Evolutionary conservation across 2,329 filamentous ascomycete species (phyloP).

Genomic region (Coniochaeta pulveracea): DNA sequence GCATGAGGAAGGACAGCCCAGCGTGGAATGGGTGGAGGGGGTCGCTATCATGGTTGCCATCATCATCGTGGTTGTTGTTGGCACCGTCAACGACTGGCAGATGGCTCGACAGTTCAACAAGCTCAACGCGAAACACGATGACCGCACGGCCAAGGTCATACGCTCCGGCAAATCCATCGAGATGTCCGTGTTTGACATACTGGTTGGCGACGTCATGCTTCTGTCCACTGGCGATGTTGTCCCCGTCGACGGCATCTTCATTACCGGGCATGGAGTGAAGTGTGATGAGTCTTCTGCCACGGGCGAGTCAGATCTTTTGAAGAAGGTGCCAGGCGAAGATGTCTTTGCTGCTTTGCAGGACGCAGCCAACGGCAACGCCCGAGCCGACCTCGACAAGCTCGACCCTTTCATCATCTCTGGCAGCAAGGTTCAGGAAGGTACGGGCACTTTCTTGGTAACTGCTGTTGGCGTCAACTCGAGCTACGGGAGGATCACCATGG

Average conservation of each 20-base stretch:
- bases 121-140: constrained; percentile 50
- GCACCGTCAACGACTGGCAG: constrained; percentile 55
- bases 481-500: constrained; percentile 45
- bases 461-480: constrained; percentile 43
- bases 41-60: constrained; percentile 57
- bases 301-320: constrained; percentile 62
- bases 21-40: constrained; percentile 56
- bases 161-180: constrained; percentile 54
- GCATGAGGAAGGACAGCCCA: constrained; percentile 26
- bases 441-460: constrained; percentile 41
- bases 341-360: constrained; percentile 44
- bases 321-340: constrained; percentile 50
- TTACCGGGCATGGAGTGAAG: constrained; percentile 35
- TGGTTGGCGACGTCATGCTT: constrained; percentile 60
- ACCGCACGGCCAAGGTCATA: constrained; percentile 54
- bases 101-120: constrained; percentile 56
- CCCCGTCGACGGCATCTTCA: constrained; percentile 59
- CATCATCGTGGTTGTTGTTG: constrained; percentile 51
- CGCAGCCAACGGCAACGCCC: constrained; percentile 28
- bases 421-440: constrained; percentile 42
- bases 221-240: constrained; percentile 60
- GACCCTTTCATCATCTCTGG: constrained; percentile 55
- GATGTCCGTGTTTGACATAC: constrained; percentile 54
- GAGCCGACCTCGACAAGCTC: constrained; percentile 27
- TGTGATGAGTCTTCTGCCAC: constrained; percentile 65